A percentile compares a stretch with the other conserved stretches of the same genome.
These are phyloP conservation scores for Aspergillus cavernicola DNA, from an alignment of 495 filamentous ascomycete species.

Conservation along the genomic window DNA sequence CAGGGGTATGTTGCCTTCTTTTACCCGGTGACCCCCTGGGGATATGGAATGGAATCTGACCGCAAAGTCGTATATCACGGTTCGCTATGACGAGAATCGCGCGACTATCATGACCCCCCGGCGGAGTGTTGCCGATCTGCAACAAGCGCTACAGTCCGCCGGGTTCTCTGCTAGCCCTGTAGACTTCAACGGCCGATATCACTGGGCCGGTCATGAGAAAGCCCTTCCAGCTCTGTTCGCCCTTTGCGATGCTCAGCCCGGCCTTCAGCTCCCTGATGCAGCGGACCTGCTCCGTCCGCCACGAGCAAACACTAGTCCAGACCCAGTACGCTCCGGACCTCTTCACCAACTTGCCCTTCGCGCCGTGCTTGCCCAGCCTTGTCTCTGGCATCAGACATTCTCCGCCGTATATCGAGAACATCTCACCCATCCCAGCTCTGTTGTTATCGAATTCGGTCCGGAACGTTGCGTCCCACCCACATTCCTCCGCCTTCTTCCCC, in stretches of 20 bases:
- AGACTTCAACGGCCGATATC: constrained; percentile 22
- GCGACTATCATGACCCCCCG: constrained; percentile 22
- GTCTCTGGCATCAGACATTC: constrained; percentile 40
- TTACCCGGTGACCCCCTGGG: constrained; percentile 21
- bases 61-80: constrained; percentile 18
- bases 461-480: constrained; percentile 41
- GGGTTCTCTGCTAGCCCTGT: constrained; percentile 29
- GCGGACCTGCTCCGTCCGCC: constrained; percentile 28
- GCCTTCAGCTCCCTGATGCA: constrained; percentile 37
- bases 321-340: not conserved
- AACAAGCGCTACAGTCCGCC: constrained; percentile 28
- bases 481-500: constrained; percentile 21
- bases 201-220: constrained; percentile 15
- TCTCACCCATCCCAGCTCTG: constrained; percentile 12
- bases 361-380: constrained; percentile 38
- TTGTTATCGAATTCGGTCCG: constrained; percentile 37
- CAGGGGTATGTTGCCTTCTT: constrained; percentile 12
- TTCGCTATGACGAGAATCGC: constrained; percentile 17
- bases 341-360: constrained; percentile 33
- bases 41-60: not conserved
- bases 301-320: constrained; percentile 23
- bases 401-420: constrained; percentile 12
- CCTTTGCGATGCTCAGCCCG: constrained; percentile 6
- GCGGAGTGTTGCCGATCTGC: not conserved
- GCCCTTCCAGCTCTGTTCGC: constrained; percentile 1